Evolutionary conservation across 768 basidiomycete species (phyloP), one percentile per base, ranked within the genome.

Genomic region (Vararia minispora): DNA sequence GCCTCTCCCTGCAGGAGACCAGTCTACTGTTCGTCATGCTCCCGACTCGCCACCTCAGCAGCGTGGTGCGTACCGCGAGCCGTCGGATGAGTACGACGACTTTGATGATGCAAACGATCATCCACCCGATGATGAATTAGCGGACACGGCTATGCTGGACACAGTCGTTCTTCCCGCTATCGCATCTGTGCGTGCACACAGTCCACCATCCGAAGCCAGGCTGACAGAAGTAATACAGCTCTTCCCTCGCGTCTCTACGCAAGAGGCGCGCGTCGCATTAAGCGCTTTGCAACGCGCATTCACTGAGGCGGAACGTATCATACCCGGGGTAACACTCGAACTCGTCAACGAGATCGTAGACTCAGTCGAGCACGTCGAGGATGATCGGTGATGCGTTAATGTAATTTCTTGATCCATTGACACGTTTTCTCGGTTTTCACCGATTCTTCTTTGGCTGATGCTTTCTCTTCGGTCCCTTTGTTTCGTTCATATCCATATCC

Each of bases 131-230:
- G 61, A 67, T 46, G 59, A 63, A 32, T 43, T 83, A 29, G 76
- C 82, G 4, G 84, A 87, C 53, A 83, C 83, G 20, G 79, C 85
- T n/a, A 94, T 98, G 79, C 66, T 98, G 26, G 91, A 95, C 52
- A 89, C 89, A 3, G 94, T 99, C 22, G 80, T 97, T 36, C 62
- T 97, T 21, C 95, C 95, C 17, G 91, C 91, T n/a, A 80, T 98
- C 50, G 87, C 91, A 30, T 92, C 88, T 44, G 94, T 97, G 49
- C 58, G 82, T 64, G 1, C 16, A 34, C 37, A 10, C n/a, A 17
- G 38, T 27, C 37, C 39, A 29, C 12, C 17, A 22, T 41, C 27
- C 12, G 12, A 41, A 11, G 24, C 26, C 30, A n/a, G n/a, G n/a
- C n/a, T n/a, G n/a, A n/a, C 11, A 12, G 6, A 42, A 22, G 6